These are phyloP conservation scores for Exophiala sp. DNA, from an alignment of 2,329 filamentous ascomycete species.

Conservation along the genomic window DNA sequence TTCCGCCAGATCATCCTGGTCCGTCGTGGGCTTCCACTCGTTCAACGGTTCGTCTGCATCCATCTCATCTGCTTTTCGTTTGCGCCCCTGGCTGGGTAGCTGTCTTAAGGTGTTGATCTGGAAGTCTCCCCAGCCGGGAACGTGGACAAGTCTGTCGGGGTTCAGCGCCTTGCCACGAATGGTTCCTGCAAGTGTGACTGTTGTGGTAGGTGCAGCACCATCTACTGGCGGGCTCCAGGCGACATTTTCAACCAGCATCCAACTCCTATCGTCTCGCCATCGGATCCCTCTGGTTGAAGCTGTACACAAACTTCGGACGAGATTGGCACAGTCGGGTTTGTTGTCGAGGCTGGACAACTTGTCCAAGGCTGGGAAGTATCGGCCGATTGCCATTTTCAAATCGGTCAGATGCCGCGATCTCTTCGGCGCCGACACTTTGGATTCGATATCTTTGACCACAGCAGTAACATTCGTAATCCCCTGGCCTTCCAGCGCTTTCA, in stretches of 20 bases:
- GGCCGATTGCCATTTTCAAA: constrained; percentile 84
- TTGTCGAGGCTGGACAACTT: constrained; percentile 85
- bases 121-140: constrained; percentile 91
- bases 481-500: constrained; percentile 85
- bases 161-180: constrained; percentile 82
- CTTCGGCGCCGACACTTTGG: constrained; percentile 72
- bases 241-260: constrained; percentile 85
- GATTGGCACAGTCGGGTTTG: constrained; percentile 82
- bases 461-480: constrained; percentile 90
- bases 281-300: constrained; percentile 87
- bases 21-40: constrained; percentile 62
- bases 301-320: constrained; percentile 85
- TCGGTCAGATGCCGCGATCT: constrained; percentile 70
- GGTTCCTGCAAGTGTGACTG: constrained; percentile 73
- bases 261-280: constrained; percentile 92
- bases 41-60: constrained; percentile 54
- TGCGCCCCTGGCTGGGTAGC: constrained; percentile 50
- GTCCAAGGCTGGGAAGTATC: constrained; percentile 89
- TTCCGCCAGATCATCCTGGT: constrained; percentile 75
- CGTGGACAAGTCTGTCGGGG: constrained; percentile 79
- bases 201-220: constrained; percentile 37
- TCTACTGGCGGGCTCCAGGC: constrained; percentile 59
- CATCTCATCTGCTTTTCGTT: constrained; percentile 59
- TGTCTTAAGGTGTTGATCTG: constrained; percentile 84
- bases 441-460: constrained; percentile 71